Evolutionary conservation across 257 asterid genomes (phyloP).

Genomic region (Solanum chiquidenum): DNA sequence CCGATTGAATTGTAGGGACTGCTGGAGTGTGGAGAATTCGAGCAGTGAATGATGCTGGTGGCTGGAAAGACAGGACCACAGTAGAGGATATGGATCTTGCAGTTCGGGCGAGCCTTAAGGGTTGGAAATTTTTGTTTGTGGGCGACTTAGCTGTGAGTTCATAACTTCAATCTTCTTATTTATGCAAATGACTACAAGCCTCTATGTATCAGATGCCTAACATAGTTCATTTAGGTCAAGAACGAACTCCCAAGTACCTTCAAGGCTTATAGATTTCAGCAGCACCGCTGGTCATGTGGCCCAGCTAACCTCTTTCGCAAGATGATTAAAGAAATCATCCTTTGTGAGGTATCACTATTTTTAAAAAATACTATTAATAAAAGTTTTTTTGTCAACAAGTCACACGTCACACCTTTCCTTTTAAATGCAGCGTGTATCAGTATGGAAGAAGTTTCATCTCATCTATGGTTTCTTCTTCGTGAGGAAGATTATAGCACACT

Average conservation of each 20-base stretch:
- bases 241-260: conserved; percentile 84
- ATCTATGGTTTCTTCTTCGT: conserved; percentile 77
- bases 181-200: conserved; percentile 1
- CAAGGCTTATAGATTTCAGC: conserved; percentile 81
- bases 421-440: conserved; percentile 60
- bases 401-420: conserved; percentile 4
- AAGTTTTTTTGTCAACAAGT: not conserved
- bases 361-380: not conserved
- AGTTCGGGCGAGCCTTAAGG: conserved; percentile 67
- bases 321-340: conserved; percentile 59
- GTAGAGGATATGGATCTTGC: conserved; percentile 90
- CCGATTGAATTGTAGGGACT: conserved; percentile 34
- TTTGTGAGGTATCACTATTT: conserved; percentile 38
- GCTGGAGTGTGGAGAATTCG: conserved; percentile 68
- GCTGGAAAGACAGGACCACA: conserved; percentile 79
- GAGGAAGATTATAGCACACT: conserved; percentile 85
- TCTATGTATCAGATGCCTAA: conserved; percentile 6
- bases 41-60: conserved; percentile 66
- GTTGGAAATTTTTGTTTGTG: conserved; percentile 62
- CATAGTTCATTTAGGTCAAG: conserved; percentile 48
- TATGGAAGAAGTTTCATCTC: conserved; percentile 66
- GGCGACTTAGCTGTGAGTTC: conserved; percentile 56
- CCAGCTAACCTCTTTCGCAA: conserved; percentile 84
- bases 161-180: not conserved
- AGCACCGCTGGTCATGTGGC: conserved; percentile 90